Conservation (phyloP, 75 land plant genomes). For the Pinus taeda region DNA sequence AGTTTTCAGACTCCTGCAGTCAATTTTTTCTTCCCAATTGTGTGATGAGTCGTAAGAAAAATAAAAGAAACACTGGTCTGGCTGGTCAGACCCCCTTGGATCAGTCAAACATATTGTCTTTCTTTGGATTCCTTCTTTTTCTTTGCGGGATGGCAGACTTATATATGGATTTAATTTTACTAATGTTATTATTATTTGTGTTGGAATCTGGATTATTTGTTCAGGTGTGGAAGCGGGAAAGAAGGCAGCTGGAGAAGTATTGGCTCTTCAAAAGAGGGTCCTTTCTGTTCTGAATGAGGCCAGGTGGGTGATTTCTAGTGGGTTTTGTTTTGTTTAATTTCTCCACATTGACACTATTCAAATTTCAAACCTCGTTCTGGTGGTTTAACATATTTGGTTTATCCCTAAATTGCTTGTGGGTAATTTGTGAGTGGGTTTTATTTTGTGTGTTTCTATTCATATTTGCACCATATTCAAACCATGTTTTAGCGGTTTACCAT, state of each 20-base stretch:
- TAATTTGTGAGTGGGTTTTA: not conserved
- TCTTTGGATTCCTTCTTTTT: too few species aligned
- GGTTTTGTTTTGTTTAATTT: not conserved
- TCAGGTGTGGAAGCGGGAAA: slow-evolving; percentile 98
- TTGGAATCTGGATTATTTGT: slow-evolving; percentile 4
- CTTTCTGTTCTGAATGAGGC: slow-evolving; percentile 83
- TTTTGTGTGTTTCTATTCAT: slow-evolving; percentile 5
- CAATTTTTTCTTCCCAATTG: too few species aligned
- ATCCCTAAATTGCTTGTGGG: not conserved
- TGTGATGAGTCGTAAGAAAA: too few species aligned
- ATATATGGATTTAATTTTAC: too few species aligned
- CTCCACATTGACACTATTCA: not conserved
- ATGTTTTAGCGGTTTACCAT: not conserved
- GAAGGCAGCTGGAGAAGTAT: slow-evolving; percentile 94
- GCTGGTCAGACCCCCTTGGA: too few species aligned
- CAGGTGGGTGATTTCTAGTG: slow-evolving; percentile 42
- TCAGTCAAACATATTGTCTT: too few species aligned
- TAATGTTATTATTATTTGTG: not conserved
- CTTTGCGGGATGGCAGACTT: too few species aligned
- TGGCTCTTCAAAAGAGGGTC: slow-evolving; percentile 94
- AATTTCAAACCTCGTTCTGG: too few species aligned
- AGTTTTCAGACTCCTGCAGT: too few species aligned
- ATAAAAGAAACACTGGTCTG: too few species aligned
- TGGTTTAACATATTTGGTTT: too few species aligned
- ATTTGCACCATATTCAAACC: not conserved